Base-by-base conservation (phyloP, 257 asterid genomes). In the Eucommia ulmoides region DNA sequence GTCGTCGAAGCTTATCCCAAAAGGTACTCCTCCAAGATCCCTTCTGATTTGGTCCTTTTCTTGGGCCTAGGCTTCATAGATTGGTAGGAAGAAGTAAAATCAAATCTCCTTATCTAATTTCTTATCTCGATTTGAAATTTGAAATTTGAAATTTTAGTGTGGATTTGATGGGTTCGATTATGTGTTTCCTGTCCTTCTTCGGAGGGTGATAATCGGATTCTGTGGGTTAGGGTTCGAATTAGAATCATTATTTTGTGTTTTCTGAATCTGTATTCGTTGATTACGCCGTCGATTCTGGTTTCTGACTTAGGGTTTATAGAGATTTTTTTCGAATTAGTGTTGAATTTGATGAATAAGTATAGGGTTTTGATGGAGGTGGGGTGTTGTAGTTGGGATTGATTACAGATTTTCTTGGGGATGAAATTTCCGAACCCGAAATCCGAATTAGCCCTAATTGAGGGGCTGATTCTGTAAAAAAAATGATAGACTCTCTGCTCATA, bases 61-160 rank as follows among this genome's bases (percentile, higher is more conserved):
- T 66, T 88, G 71, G 97, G 95, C 54, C 93, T 88, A 57, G 97
- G 97, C 38, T 88, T 88, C 89, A 78, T 88, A 42, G 97, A 88
- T 77, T 88, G 97, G 97, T 88, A 88, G 76, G 60, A 23, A 52
- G 60, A 51, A 24, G 24, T 26, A n/a, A n/a, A n/a, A n/a, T n/a
- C n/a, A n/a, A n/a, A n/a, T n/a, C n/a, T n/a, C n/a, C n/a, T n/a
- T n/a, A n/a, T n/a, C n/a, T n/a, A n/a, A n/a, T n/a, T n/a, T n/a
- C n/a, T n/a, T n/a, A n/a, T n/a, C n/a, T n/a, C n/a, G n/a, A n/a
- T n/a, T n/a, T n/a, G n/a, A n/a, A n/a, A n/a, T n/a, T n/a, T n/a
- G n/a, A n/a, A n/a, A n/a, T n/a, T n/a, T n/a, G n/a, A n/a, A n/a
- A n/a, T n/a, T n/a, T n/a, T n/a, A n/a, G n/a, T n/a, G n/a, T n/a